phyloP scores from a whole-genome alignment of 2,329 filamentous ascomycete genomes.

The Diaporthe citrichinensis region DNA sequence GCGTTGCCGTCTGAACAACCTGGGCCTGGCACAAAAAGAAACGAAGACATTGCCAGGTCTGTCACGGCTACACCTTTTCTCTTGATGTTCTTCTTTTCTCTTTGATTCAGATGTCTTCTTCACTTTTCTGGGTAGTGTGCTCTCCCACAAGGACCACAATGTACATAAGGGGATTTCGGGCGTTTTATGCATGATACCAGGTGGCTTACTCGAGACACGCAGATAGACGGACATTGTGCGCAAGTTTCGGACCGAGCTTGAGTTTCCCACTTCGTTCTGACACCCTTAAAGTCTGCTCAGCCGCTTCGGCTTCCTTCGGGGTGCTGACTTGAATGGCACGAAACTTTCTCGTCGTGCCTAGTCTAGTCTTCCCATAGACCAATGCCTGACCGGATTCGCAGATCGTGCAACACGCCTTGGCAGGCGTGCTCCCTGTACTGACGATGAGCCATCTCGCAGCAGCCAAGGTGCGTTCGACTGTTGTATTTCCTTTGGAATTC shows the following conservation, averaged over 20 bases:
- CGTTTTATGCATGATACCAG: constrained; percentile 34
- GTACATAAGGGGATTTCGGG: constrained; percentile 31
- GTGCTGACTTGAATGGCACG: not conserved
- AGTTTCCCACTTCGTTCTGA: not conserved
- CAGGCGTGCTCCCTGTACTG: too few relatives aligned
- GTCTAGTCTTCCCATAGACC: not conserved
- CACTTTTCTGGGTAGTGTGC: not conserved
- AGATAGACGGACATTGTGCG: not conserved
- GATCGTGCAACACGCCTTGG: not conserved
- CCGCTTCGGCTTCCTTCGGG: too few relatives aligned
- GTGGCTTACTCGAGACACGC: not conserved
- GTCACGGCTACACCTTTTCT: not conserved
- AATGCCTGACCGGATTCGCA: not conserved
- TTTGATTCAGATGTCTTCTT: not conserved
- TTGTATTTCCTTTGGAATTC: too few relatives aligned
- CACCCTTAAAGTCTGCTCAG: not conserved
- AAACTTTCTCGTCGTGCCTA: not conserved
- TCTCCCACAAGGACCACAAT: not conserved
- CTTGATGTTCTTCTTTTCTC: not conserved
- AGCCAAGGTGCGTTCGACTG: not conserved
- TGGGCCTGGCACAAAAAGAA: not conserved
- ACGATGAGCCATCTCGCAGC: not conserved
- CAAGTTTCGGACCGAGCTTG: not conserved
- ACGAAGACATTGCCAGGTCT: not conserved
- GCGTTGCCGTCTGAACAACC: constrained; percentile 41